Evolutionary conservation across 352 stramenopile species (phyloP).

Genomic region (Globisporangium nagaii): DNA sequence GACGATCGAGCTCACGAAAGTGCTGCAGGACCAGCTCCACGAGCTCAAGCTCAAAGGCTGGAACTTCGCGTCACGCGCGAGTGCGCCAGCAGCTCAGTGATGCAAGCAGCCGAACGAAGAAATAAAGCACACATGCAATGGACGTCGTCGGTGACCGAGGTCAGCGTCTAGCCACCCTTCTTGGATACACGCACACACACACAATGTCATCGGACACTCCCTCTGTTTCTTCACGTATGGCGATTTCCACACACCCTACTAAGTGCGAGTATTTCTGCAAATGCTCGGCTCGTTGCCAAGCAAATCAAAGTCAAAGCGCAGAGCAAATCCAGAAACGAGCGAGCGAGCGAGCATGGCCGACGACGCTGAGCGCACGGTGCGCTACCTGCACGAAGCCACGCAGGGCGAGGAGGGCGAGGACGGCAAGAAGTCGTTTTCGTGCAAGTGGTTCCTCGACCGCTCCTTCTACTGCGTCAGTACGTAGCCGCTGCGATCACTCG

Average conservation of each 20-base stretch:
- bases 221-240: background rate
- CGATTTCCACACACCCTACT: no score
- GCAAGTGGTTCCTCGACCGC: slow-evolving; percentile 73
- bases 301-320: background rate
- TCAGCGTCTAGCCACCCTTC: no score
- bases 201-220: no score
- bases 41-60: slow-evolving; percentile 78
- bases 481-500: slow-evolving; percentile 11
- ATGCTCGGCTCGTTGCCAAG: background rate
- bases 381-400: slow-evolving; percentile 51
- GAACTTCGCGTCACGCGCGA: slow-evolving; percentile 42
- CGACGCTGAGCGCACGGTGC: slow-evolving; percentile 54
- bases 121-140: no score
- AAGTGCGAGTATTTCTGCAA: no score
- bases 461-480: slow-evolving; percentile 84
- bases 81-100: slow-evolving; percentile 5
- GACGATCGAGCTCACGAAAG: slow-evolving; percentile 66
- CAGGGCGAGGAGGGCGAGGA: slow-evolving; percentile 20
- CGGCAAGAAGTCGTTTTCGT: slow-evolving; percentile 51
- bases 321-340: no score
- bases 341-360: slow-evolving; percentile 8
- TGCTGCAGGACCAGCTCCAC: slow-evolving; percentile 68
- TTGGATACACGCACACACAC: no score
- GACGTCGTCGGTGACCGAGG: no score
- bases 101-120: slow-evolving; percentile 4